Evolutionary conservation across 2,329 filamentous ascomycete genomes (phyloP).

Genomic region (Ceratocystis smalleyi): DNA sequence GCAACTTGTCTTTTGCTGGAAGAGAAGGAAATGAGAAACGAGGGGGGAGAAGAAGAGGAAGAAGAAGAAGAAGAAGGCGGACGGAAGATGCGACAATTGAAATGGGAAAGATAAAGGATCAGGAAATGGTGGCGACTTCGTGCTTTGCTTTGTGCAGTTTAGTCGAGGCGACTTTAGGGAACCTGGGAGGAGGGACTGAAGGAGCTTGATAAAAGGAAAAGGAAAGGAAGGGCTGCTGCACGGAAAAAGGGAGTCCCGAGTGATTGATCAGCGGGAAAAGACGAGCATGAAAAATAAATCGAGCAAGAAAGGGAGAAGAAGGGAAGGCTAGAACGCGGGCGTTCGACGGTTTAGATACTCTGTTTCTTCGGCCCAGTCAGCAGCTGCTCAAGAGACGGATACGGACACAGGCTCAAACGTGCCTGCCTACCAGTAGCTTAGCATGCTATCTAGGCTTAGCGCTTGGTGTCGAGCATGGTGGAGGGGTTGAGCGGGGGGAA

Average conservation of each 20-base stretch:
- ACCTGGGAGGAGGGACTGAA: background rate
- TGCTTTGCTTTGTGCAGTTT: background rate
- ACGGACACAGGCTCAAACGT: background rate
- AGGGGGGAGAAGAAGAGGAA: background rate
- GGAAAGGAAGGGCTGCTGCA: background rate
- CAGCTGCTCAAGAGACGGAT: background rate
- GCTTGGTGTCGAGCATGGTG: background rate
- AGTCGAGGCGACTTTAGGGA: background rate
- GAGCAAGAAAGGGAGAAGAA: background rate
- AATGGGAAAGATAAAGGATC: conserved; percentile 3
- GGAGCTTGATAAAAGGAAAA: background rate
- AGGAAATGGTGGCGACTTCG: background rate
- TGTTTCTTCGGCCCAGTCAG: background rate
- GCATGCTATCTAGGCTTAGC: background rate
- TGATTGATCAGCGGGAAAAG: background rate
- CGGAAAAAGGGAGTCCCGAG: background rate
- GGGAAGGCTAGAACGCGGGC: background rate
- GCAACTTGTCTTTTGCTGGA: background rate
- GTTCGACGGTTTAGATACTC: background rate
- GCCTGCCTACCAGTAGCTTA: background rate
- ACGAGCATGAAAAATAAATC: background rate
- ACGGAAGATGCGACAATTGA: background rate
- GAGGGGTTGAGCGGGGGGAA: background rate
- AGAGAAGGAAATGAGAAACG: background rate
- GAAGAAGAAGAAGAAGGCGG: background rate